Conservation (phyloP, 306 rosid genomes). For the Rosa multiflora region DNA sequence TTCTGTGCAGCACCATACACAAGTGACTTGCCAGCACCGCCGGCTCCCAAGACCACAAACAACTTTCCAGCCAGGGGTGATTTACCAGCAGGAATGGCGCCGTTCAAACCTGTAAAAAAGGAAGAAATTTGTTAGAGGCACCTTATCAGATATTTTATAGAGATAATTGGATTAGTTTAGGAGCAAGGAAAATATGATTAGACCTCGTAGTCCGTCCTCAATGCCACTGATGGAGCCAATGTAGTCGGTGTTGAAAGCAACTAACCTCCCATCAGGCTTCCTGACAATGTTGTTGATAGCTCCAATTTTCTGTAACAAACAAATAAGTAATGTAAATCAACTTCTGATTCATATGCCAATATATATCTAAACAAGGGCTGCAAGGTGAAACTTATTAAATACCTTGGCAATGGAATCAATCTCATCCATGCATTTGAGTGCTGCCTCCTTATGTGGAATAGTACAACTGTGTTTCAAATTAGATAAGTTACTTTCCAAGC, state of each 20-base stretch:
- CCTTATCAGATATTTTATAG: neutral
- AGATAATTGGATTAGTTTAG: neutral
- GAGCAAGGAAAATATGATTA: neutral
- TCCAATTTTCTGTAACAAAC: conserved; percentile 30
- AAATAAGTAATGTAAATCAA: neutral
- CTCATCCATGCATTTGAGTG: conserved; percentile 50
- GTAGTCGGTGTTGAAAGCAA: conserved; percentile 34
- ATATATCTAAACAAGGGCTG: no score
- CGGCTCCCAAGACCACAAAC: conserved; percentile 37
- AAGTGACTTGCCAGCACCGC: conserved; percentile 37
- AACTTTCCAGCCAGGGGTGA: conserved; percentile 33
- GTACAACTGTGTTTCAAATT: conserved; percentile 38
- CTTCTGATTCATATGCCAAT: neutral
- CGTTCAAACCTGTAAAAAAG: conserved; percentile 21
- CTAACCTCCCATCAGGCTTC: conserved; percentile 29
- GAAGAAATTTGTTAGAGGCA: neutral
- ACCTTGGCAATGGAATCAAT: conserved; percentile 52
- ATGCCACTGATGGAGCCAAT: conserved; percentile 33
- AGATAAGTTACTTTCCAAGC: neutral
- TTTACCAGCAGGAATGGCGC: conserved; percentile 13
- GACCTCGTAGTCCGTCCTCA: conserved; percentile 32
- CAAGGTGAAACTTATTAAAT: neutral
- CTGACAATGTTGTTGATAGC: conserved; percentile 33
- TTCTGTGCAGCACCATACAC: conserved; percentile 34
- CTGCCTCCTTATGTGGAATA: conserved; percentile 53